Conservation (phyloP, 139 green algal species). For the Chlorella ohadii region DNA sequence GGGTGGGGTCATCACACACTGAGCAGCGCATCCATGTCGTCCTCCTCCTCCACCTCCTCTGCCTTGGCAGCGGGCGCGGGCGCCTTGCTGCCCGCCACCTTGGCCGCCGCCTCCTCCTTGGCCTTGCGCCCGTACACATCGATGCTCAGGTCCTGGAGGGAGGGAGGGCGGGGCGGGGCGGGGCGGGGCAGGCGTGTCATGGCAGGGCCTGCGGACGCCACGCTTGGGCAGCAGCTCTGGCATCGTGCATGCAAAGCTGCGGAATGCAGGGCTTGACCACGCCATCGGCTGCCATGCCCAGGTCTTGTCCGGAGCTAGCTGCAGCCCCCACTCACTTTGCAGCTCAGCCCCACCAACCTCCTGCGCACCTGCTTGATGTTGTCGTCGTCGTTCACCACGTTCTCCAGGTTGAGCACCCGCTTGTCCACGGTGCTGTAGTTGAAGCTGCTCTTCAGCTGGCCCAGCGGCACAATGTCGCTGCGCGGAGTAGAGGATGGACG, state of each 20-base stretch:
- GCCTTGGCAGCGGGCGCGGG: background rate
- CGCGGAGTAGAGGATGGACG: background rate
- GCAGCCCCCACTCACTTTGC: no score
- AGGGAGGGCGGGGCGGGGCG: background rate
- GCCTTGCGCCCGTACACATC: conserved; percentile 88
- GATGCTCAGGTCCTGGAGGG: conserved; percentile 82
- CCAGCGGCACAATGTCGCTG: conserved; percentile 90
- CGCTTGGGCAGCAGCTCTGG: background rate
- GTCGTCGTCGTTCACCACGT: conserved; percentile 88
- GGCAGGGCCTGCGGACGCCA: no score
- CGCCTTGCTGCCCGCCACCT: background rate
- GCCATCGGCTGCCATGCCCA: background rate
- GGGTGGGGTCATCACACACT: background rate
- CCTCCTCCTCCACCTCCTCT: conserved; percentile 22
- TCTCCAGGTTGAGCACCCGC: conserved; percentile 90
- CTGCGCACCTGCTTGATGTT: conserved; percentile 89
- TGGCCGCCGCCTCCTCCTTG: conserved; percentile 39
- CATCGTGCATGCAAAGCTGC: background rate
- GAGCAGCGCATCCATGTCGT: conserved; percentile 33
- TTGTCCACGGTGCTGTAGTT: conserved; percentile 90
- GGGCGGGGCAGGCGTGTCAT: background rate
- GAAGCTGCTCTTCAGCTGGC: conserved; percentile 75
- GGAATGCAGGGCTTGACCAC: no score
- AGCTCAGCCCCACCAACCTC: background rate
- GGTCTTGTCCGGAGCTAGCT: no score